Conservation (phyloP, 2,329 filamentous ascomycete species). For the Aspergillus chevalieri region DNA sequence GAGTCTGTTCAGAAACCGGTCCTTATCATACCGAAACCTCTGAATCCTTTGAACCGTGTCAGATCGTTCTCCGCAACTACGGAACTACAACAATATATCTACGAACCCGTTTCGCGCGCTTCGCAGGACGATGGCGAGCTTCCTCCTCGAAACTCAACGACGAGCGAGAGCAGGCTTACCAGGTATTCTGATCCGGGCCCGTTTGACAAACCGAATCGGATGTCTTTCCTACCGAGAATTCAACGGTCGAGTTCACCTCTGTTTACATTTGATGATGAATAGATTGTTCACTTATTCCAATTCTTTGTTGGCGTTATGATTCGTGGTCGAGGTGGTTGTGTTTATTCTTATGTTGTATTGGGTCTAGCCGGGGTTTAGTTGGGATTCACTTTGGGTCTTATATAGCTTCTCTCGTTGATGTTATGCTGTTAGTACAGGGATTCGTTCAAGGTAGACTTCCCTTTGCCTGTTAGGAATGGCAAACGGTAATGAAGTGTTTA, state of each 20-base stretch:
- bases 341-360: too few relatives aligned
- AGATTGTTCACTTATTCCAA: background rate
- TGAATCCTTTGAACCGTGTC: background rate
- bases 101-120: background rate
- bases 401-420: too few relatives aligned
- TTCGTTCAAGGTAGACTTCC: too few relatives aligned
- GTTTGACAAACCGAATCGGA: background rate
- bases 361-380: too few relatives aligned
- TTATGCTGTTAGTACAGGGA: too few relatives aligned
- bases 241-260: background rate
- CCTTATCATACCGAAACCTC: background rate
- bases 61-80: background rate
- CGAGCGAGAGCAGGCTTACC: background rate
- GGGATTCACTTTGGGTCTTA: too few relatives aligned
- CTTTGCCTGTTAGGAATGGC: too few relatives aligned
- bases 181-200: background rate
- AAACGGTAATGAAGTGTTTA: too few relatives aligned
- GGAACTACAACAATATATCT: background rate
- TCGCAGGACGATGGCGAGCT: background rate
- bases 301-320: background rate
- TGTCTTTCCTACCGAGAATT: background rate
- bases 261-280: background rate
- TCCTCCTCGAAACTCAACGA: background rate
- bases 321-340: too few relatives aligned
- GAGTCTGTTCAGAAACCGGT: background rate